phyloP scores from a whole-genome alignment of 78 protist genomes.

The Polysphondylium violaceum region DNA sequence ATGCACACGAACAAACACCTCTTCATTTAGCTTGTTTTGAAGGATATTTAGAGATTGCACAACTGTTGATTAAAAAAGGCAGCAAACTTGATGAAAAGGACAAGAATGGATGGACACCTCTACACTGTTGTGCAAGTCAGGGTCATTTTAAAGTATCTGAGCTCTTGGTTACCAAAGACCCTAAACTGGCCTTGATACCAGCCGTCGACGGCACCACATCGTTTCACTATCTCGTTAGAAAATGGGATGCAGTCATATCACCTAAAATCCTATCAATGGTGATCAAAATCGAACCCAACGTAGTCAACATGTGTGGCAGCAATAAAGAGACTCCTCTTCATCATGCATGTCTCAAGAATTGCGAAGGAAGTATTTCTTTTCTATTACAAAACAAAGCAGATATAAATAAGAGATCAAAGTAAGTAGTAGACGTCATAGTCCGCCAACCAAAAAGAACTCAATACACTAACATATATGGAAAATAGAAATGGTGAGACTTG shows the following conservation, averaged over 20 bases:
- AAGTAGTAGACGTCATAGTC: too few species aligned
- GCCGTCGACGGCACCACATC: slow-evolving; percentile 54
- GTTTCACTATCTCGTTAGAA: slow-evolving; percentile 71
- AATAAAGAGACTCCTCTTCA: slow-evolving; percentile 72
- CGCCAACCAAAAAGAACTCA: too few species aligned
- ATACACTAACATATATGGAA: too few species aligned
- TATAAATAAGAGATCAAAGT: slow-evolving; percentile 45
- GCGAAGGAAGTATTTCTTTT: slow-evolving; percentile 23
- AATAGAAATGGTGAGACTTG: slow-evolving; percentile 67
- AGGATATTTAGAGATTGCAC: slow-evolving; percentile 33
- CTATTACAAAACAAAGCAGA: slow-evolving; percentile 27
- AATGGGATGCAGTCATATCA: slow-evolving; percentile 57
- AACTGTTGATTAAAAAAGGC: slow-evolving; percentile 43
- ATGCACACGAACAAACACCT: slow-evolving; percentile 70
- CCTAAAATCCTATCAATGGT: slow-evolving; percentile 32
- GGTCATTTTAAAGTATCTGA: slow-evolving; percentile 66
- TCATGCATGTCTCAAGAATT: slow-evolving; percentile 61
- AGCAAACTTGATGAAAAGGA: slow-evolving; percentile 47
- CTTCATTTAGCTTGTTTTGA: slow-evolving; percentile 69
- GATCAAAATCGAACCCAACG: slow-evolving; percentile 7
- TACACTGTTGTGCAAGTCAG: slow-evolving; percentile 59
- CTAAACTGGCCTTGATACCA: slow-evolving; percentile 28
- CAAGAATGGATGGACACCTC: slow-evolving; percentile 70
- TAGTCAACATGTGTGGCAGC: slow-evolving; percentile 33
- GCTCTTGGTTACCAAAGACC: slow-evolving; percentile 17